Conservation (phyloP, 441 rosid species). For the Raphanus hybrid region DNA sequence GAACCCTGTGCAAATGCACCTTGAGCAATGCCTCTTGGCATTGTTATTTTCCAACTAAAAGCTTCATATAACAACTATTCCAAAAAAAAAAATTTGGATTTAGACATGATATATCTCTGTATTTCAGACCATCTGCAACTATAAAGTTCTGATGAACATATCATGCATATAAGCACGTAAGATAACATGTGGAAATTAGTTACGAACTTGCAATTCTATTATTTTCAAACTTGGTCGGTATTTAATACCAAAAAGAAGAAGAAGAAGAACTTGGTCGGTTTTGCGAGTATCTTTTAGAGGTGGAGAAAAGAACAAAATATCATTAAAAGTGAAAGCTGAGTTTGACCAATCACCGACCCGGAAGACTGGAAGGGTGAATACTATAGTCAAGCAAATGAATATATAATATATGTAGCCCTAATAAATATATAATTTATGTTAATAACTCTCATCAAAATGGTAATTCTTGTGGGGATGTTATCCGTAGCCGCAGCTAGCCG, state of each 20-base stretch:
- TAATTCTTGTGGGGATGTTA: slow-evolving; percentile 32
- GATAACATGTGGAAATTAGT: slow-evolving; percentile 15
- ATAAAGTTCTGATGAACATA: background rate
- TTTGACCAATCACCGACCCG: slow-evolving; percentile 43
- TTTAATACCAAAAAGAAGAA: background rate
- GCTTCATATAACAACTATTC: background rate
- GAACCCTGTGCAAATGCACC: too few species aligned
- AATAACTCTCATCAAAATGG: slow-evolving; percentile 7
- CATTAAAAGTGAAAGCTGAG: slow-evolving; percentile 35
- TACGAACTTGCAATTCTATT: background rate
- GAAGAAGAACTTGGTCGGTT: slow-evolving; percentile 34
- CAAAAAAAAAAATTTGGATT: background rate
- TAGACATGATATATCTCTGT: background rate
- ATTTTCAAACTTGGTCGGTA: slow-evolving; percentile 3
- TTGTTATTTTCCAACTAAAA: background rate
- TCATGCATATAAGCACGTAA: slow-evolving; percentile 7
- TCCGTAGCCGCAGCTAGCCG: slow-evolving; percentile 44
- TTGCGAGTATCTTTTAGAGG: slow-evolving; percentile 16
- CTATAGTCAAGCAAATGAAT: background rate
- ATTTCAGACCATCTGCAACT: background rate
- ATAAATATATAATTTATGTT: background rate
- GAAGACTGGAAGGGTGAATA: slow-evolving; percentile 9
- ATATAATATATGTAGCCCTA: background rate
- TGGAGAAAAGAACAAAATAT: slow-evolving; percentile 29
- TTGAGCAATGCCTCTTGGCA: too few species aligned